Base-by-base conservation (phyloP, 1,139 yeast species). In the Pichia sp. region DNA sequence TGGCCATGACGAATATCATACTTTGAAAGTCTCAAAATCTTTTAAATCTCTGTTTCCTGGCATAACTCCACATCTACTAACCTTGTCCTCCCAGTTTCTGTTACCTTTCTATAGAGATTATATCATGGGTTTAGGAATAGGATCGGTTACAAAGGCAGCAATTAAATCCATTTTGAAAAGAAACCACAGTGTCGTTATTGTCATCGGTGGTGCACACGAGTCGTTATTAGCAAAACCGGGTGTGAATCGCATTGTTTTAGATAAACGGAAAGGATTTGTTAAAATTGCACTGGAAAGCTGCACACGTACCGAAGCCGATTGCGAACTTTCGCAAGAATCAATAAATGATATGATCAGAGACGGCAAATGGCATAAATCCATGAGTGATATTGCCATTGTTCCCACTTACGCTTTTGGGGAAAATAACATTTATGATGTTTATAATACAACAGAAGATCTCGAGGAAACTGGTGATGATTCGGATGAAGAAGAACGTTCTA, bases 181-280 rank as follows among this genome's bases (percentile, higher is more conserved):
- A 36, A 79, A 81, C 51, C 75, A 73, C 51, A 85, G 95, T 2
- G 84, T 90, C n/a, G 84, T 94, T 51, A 80, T 92, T 47, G 97
- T 92, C 2, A 81, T 92, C 34, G 98, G 98, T 4, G 98, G 98
- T 0, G 97, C 97, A 0, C 85, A 87, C 51, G 98, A 92, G 55
- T 81, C 95, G 1, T 68, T 92, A 42, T 63, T 86, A 33, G 85
- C 90, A 33, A 71, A 73, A 48, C 85, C 85, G 0, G 76, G 78
- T 0, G 61, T 67, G 5, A 69, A 77, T 50, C 80, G 79, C 47
- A 66, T 92, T 46, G 87, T 92, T 1, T 66, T 92, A 40, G 72
- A 79, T 42, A 84, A 79, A 55, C 73, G 98, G 33, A 85, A 82
- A 57, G 98, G 98, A 0, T 92, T 92, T 62, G 79, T 92, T 37